Conservation (phyloP, 1,284 basidiomycete genomes). For the Takashimella koratensis region DNA sequence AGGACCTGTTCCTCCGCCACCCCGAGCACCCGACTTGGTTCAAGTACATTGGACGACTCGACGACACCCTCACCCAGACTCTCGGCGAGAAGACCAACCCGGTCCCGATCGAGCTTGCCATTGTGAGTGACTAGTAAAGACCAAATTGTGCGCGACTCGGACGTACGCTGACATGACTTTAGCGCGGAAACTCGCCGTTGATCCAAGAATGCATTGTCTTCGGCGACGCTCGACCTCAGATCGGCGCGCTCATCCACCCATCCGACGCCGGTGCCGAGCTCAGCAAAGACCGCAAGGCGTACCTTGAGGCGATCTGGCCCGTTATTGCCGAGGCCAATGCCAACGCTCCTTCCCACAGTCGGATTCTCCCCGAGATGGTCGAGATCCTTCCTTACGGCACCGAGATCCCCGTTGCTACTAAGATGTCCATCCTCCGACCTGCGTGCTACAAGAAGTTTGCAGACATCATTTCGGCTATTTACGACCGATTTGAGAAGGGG, state of each 20-base stretch:
- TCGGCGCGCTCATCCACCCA: slow-evolving; percentile 59
- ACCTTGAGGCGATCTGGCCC: slow-evolving; percentile 52
- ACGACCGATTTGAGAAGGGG: slow-evolving; percentile 53
- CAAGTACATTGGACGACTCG: slow-evolving; percentile 59
- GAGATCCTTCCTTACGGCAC: slow-evolving; percentile 52
- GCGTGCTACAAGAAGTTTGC: slow-evolving; percentile 56
- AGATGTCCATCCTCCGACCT: slow-evolving; percentile 46
- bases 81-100: slow-evolving; percentile 61
- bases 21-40: slow-evolving; percentile 51
- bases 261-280: slow-evolving; percentile 52
- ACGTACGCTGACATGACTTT: neutral
- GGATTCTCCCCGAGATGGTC: slow-evolving; percentile 56
- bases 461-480: slow-evolving; percentile 53
- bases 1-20: slow-evolving; percentile 58
- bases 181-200: slow-evolving; percentile 50
- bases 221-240: slow-evolving; percentile 56
- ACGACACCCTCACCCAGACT: slow-evolving; percentile 55
- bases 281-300: slow-evolving; percentile 47
- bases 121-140: slow-evolving; percentile 27
- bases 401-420: slow-evolving; percentile 43
- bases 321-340: slow-evolving; percentile 56
- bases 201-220: slow-evolving; percentile 58
- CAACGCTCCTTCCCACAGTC: slow-evolving; percentile 56
- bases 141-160: no score
- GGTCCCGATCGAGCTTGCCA: slow-evolving; percentile 47